Conservation (phyloP, 2,329 filamentous ascomycete genomes). For the Cordyceps cicadae region DNA sequence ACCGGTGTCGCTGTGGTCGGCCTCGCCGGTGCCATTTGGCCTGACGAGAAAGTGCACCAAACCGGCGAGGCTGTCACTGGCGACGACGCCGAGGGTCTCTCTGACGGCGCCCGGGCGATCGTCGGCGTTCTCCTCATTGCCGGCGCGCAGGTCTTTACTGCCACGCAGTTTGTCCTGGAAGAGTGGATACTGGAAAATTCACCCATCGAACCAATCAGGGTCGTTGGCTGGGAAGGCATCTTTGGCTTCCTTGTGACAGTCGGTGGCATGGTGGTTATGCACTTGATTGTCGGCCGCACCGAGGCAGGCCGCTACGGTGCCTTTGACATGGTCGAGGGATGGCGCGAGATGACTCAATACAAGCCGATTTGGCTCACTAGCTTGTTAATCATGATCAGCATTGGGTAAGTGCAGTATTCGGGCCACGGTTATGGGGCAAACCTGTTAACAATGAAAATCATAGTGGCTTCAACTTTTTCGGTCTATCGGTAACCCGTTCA, state of each 20-base stretch:
- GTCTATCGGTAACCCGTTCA: conserved; percentile 78
- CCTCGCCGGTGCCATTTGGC: conserved; percentile 74
- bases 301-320: conserved; percentile 68
- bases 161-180: conserved; percentile 90
- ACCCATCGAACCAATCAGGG: conserved; percentile 67
- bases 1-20: conserved; percentile 83
- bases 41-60: conserved; percentile 44
- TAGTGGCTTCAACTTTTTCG: conserved; percentile 98
- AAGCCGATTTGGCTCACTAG: conserved; percentile 66
- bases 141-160: conserved; percentile 91
- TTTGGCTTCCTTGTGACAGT: conserved; percentile 82
- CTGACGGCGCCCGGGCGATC: conserved; percentile 45
- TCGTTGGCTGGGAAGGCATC: conserved; percentile 92
- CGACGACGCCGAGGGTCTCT: conserved; percentile 26
- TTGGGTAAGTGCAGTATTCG: conserved; percentile 54
- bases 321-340: conserved; percentile 84
- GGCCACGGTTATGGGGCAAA: background rate
- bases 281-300: conserved; percentile 68
- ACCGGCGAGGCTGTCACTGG: conserved; percentile 27
- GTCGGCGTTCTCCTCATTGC: conserved; percentile 87
- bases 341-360: conserved; percentile 69
- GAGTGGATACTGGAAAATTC: conserved; percentile 75
- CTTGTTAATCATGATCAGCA: conserved; percentile 91
- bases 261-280: conserved; percentile 69
- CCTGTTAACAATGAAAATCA: conserved; percentile 16